Base-by-base conservation (phyloP, 2,329 filamentous ascomycete genomes). In the Pezicula rhizophila region DNA sequence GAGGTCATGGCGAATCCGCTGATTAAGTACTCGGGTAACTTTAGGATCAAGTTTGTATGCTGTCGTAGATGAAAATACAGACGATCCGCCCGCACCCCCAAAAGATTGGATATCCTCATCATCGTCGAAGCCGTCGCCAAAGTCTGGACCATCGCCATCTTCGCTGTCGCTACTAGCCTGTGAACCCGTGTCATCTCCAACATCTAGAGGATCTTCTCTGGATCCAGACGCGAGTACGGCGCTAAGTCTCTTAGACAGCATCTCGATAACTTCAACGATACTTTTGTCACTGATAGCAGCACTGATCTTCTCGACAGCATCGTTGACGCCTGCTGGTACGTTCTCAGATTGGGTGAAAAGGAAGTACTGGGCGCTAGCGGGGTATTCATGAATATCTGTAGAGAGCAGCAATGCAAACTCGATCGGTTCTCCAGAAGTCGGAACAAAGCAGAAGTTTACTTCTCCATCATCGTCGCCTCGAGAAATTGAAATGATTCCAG, bases 391-490 rank as follows among this genome's bases (percentile, higher is more conserved):
- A 60, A 58, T 48, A 59, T 50, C 46, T 47, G 52, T 45, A 38
- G 49, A 46, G 8, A 60, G 52, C 17, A 60, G 52, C 17, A 63
- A 46, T 40, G 50, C 51, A 18, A 64, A 58, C 38, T 62, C 57
- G 15, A 60, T 55, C 8, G 60, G 55, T 12, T 46, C 18, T 8
- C 54, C 56, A 41, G 51, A 47, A 39, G 38, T 31, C 31, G 58
- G 68, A 66, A 61, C 52, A 56, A 76, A 87, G 4, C 66, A 71
- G 63, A 92, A 85, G 12, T 75, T 75, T 49, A 95, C 73, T 49
- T 87, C 80, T 45, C 86, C 87, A 64, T 92, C 85, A 28, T 86
- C 84, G 5, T 83, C 80, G 14, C 85, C 85, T 33, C 71, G 69
- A 31, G 69, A 68, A 20, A 95, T 68, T 31, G 72, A 62, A 42